Evolutionary conservation across 306 rosid species (phyloP).

Genomic region (Lithocarpus polystachyus): DNA sequence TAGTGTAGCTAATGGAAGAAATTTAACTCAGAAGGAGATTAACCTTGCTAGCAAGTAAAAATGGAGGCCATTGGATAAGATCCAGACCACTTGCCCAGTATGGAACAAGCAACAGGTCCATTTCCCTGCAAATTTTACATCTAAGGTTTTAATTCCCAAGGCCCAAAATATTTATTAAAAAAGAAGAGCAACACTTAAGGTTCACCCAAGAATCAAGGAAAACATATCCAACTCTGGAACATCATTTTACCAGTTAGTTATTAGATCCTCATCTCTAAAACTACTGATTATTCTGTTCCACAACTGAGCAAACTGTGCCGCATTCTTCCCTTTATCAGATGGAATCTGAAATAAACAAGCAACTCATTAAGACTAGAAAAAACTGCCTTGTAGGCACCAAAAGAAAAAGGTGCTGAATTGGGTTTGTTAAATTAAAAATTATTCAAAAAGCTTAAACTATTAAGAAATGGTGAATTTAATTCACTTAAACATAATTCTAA

Average conservation of each 20-base stretch:
- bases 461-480: no score
- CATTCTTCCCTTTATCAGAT: conserved; percentile 57
- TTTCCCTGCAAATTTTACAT: conserved; percentile 61
- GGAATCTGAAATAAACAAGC: conserved; percentile 47
- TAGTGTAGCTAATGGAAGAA: conserved; percentile 2
- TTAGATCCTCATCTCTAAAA: conserved; percentile 93
- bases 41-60: conserved; percentile 99
- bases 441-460: no score
- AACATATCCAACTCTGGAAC: conserved; percentile 10
- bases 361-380: conserved; percentile 1
- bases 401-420: background rate
- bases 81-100: conserved; percentile 65
- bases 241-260: conserved; percentile 60
- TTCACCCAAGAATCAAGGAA: conserved; percentile 12
- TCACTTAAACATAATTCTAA: no score
- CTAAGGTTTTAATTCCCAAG: background rate
- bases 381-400: background rate
- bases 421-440: no score
- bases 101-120: conserved; percentile 89
- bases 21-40: conserved; percentile 13
- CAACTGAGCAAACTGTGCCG: conserved; percentile 89
- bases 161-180: background rate
- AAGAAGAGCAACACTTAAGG: conserved; percentile 2
- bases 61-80: conserved; percentile 97
- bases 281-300: conserved; percentile 88